Evolutionary conservation across 1,284 basidiomycete species (phyloP), one percentile per base, ranked within the genome.

Genomic region (Cystobasidium slooffiae): DNA sequence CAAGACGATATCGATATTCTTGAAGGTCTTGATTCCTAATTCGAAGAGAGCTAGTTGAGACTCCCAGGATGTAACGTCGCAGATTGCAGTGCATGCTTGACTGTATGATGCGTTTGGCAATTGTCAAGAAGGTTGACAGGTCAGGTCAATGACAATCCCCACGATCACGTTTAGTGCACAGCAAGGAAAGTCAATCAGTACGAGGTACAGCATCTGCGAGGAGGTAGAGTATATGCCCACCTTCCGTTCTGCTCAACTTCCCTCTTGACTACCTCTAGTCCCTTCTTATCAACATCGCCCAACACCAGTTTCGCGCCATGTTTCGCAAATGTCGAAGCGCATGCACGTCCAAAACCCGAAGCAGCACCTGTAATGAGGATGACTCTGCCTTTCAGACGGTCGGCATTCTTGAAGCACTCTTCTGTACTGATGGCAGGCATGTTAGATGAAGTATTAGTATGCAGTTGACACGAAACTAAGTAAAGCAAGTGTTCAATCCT

Each of bases 301-400:
- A 88, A 86, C 58, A 88, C 85, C 3, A 88, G 80, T 76, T 86
- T 87, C 6, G 87, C 86, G 5, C 87, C 86, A 75, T 84, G 79
- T 59, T 81, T 82, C 10, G 84, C 86, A 76, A 86, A 86, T 14
- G 81, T 82, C 4, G 84, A 76, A 6, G 86, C 86, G 3, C 85
- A 80, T 72, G 85, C 84, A 80, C 83, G 85, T 41, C 87, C 87
- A 74, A 88, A 86, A 0, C 87, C 87, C 78, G 85, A 86, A 0
- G 85, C 86, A 64, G 84, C 87, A 69, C 87, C 87, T 47, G 87
- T 88, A 55, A 88, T 86, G 46, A 88, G 74, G 12, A 87, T 84
- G 9, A 87, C 86, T 70, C 86, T 86, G 66, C 83, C 85, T 68
- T 82, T 83, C 43, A 84, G 83, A 47, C 86, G 83, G 55, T 80